A percentile compares a stretch with the other conserved stretches of the same genome.
Evolutionary conservation across 129 eudicot genomes (phyloP).

Genomic region (Apium graveolens): DNA sequence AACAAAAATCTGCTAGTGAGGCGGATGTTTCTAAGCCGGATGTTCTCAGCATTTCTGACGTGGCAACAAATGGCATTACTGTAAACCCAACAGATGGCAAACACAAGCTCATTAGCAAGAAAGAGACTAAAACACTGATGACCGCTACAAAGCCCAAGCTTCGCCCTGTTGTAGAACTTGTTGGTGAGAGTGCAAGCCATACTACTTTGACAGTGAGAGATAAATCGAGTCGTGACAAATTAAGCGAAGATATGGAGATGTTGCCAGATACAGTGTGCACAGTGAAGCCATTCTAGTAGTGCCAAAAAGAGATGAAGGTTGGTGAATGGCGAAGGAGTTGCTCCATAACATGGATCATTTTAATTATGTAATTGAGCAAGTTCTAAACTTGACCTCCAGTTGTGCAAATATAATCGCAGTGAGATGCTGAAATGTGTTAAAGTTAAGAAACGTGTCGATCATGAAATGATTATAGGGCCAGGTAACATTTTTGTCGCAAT

Average conservation of each 20-base stretch:
- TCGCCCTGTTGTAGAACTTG: background rate
- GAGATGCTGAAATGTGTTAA: background rate
- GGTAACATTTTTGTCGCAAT: background rate
- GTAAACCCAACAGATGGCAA: background rate
- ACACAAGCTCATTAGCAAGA: background rate
- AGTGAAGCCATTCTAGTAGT: background rate
- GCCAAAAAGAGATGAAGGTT: background rate
- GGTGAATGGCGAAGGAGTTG: background rate
- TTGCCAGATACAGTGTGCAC: constrained; percentile 4
- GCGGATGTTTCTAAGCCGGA: background rate
- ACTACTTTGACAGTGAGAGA: background rate
- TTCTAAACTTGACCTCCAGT: background rate
- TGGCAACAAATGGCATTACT: constrained; percentile 1
- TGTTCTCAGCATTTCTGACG: background rate
- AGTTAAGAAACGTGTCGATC: background rate
- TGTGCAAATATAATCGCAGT: background rate
- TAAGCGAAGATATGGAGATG: background rate
- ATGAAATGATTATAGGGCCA: background rate
- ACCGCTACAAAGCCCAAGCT: background rate
- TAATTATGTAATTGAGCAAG: background rate
- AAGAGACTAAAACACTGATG: background rate
- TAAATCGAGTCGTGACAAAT: background rate
- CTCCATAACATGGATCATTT: background rate
- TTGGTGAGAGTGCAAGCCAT: background rate
- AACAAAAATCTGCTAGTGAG: background rate